Percentiles rank a stretch among this genome's conserved stretches.
These are phyloP conservation scores for Hanseniaspora lachancei DNA, from an alignment of 805 yeast species.

Conservation along the genomic window DNA sequence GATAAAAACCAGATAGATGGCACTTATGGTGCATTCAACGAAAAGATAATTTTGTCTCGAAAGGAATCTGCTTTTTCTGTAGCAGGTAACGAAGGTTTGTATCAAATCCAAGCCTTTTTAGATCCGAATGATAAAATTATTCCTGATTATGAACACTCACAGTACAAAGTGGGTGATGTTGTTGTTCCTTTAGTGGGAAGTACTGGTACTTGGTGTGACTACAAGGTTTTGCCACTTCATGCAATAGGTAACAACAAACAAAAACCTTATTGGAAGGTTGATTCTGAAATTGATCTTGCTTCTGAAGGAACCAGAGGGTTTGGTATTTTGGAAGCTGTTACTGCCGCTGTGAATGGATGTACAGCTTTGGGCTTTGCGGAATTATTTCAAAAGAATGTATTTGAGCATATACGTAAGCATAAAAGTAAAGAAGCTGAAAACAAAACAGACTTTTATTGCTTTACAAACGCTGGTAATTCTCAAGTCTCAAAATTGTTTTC, in stretches of 20 bases:
- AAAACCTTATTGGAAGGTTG: not conserved
- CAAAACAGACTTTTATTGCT: slow-evolving; percentile 54
- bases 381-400: slow-evolving; percentile 15
- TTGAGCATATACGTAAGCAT: slow-evolving; percentile 30
- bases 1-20: slow-evolving; percentile 79
- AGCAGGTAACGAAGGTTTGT: slow-evolving; percentile 90
- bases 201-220: slow-evolving; percentile 83
- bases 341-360: slow-evolving; percentile 81
- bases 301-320: slow-evolving; percentile 42
- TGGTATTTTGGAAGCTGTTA: slow-evolving; percentile 62
- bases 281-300: slow-evolving; percentile 36
- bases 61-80: slow-evolving; percentile 60
- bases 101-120: slow-evolving; percentile 39
- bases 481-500: slow-evolving; percentile 88
- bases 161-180: slow-evolving; percentile 66
- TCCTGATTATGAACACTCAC: slow-evolving; percentile 40
- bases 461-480: slow-evolving; percentile 93
- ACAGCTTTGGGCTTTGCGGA: slow-evolving; percentile 85
- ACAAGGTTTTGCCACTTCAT: slow-evolving; percentile 30
- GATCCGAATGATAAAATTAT: slow-evolving; percentile 19
- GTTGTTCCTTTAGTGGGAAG: slow-evolving; percentile 64
- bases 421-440: slow-evolving; percentile 18
- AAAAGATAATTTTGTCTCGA: slow-evolving; percentile 37
- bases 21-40: slow-evolving; percentile 69
- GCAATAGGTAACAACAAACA: not conserved